These are phyloP conservation scores for Albizia julibrissin DNA, from an alignment of 306 rosid genomes.

Conservation along the genomic window DNA sequence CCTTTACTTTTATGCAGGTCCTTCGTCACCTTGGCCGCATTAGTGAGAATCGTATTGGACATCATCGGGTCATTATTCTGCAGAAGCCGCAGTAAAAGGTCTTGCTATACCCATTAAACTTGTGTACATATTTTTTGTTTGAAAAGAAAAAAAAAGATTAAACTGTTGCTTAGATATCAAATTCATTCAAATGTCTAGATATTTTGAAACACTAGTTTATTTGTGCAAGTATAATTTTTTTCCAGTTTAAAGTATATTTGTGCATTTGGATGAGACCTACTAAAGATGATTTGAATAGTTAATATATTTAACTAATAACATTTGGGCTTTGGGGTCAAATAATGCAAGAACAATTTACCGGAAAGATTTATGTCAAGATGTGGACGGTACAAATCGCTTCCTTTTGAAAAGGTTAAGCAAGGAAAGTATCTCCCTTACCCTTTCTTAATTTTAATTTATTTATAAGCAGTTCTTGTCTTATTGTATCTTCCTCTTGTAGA, in stretches of 20 bases:
- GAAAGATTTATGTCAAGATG: background rate
- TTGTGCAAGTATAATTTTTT: background rate
- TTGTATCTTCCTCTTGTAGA: background rate
- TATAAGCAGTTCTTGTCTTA: background rate
- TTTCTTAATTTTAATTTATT: background rate
- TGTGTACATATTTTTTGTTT: background rate
- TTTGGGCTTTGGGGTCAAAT: too few species aligned
- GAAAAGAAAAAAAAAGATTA: background rate
- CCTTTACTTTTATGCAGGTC: conserved; percentile 57
- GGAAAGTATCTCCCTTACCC: background rate
- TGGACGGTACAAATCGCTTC: background rate
- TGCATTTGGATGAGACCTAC: background rate
- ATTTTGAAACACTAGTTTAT: background rate
- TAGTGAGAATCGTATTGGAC: conserved; percentile 80
- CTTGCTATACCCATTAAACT: background rate
- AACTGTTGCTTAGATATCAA: background rate
- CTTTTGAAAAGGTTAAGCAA: background rate
- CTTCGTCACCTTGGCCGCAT: conserved; percentile 95
- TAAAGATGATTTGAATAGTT: background rate
- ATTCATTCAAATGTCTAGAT: background rate
- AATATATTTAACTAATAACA: background rate
- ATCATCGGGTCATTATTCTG: conserved; percentile 73
- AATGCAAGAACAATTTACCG: background rate
- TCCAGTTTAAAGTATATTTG: background rate
- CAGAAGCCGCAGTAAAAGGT: conserved; percentile 59